phyloP scores from a whole-genome alignment of 805 yeast genomes.

The Wickerhamiella azymoides region DNA sequence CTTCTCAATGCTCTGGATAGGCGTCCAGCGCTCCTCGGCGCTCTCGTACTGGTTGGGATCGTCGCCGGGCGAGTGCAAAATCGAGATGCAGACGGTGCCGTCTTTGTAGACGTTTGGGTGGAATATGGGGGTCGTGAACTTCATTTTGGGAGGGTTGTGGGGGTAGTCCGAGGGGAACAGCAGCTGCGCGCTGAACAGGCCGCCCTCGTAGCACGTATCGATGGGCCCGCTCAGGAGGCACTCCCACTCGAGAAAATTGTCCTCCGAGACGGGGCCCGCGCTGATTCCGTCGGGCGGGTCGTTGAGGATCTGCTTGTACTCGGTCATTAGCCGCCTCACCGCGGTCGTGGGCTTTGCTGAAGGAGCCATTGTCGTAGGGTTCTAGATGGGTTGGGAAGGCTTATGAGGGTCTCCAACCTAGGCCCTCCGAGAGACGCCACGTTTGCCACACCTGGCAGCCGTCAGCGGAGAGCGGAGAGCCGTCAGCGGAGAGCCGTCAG shows the following conservation, averaged over 20 bases:
- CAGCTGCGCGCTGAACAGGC: conserved; percentile 67
- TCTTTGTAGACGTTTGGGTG: conserved; percentile 92
- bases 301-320: conserved; percentile 67
- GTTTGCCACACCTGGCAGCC: neutral
- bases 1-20: conserved; percentile 96
- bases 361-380: neutral
- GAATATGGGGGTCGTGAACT: conserved; percentile 63
- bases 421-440: no score
- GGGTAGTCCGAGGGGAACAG: conserved; percentile 73
- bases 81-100: conserved; percentile 92
- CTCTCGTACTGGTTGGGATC: conserved; percentile 92
- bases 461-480: neutral
- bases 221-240: conserved; percentile 73
- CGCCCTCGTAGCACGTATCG: conserved; percentile 75
- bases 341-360: conserved; percentile 39
- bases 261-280: conserved; percentile 78
- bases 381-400: neutral
- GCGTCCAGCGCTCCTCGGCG: conserved; percentile 96
- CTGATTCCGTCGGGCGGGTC: conserved; percentile 93
- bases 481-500: no score
- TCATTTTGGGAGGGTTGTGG: conserved; percentile 63
- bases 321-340: conserved; percentile 73
- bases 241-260: conserved; percentile 67
- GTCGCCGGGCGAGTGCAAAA: conserved; percentile 91
- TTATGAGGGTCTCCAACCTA: no score